Evolutionary conservation across 305 asterid species (phyloP), one percentile per base, ranked within the genome.

Genomic region (Solanum chacoense): DNA sequence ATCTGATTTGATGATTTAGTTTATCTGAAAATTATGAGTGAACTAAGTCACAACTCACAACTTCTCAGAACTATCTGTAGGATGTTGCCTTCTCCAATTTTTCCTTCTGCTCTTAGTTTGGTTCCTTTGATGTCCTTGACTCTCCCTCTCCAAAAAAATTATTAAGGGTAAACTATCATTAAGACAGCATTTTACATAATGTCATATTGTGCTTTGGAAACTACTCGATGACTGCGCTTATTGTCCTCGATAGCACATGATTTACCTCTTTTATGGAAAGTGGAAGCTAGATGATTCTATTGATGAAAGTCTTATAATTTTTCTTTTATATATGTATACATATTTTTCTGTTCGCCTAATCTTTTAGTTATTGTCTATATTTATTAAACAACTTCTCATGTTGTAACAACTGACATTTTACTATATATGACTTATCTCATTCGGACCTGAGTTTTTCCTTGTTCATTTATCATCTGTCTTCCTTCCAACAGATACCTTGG

Each of bases 401-500:
- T 42, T 28, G 38, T 45, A 45, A 50, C 16, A 42, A 29, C 31
- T 81, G 86, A 45, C 0, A 5, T 81, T 81, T 81, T 45, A 81
- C 71, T 29, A 10, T 29, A 81, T 31, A 18, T 81, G 40, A 11
- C 20, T 40, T 81, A 9, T 45, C 71, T 28, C 28, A 45, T 81
- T 28, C 28, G 3, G 29, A 6, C 72, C 72, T 45, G 28, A 45
- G 11, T 45, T 45, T 76, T 45, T 45, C 86, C 86, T 81, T 18
- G 28, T 81, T 18, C 26, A 42, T 29, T 18, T 29, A 81, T 80
- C 16, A 81, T 3, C 28, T 81, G 20, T 45, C 86, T 45, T 45
- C 28, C 38, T 45, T 89, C 18, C 16, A 76, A 80, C 81, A 97
- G 99, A 94, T 97, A 90, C 99, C 99, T 35, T 97, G 99, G 99